These are phyloP conservation scores for Parastagonospora nodorum DNA, from an alignment of 2,329 filamentous ascomycete species.

Conservation along the genomic window DNA sequence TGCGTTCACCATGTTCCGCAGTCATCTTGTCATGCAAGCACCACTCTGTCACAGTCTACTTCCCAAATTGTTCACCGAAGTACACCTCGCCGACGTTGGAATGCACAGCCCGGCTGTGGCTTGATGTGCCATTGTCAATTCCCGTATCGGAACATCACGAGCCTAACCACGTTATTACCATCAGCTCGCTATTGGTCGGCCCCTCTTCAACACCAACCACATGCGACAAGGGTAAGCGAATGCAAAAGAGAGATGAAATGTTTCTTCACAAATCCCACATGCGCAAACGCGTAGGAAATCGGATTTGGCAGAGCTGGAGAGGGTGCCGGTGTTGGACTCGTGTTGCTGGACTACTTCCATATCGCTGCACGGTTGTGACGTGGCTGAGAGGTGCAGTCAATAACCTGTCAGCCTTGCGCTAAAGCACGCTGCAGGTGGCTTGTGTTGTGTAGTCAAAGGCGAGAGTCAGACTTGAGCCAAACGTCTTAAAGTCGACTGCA, in stretches of 20 bases:
- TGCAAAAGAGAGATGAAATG: background rate
- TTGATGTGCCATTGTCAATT: background rate
- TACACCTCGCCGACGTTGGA: background rate
- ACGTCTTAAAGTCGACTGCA: no score
- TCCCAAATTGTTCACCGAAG: slow-evolving; percentile 2
- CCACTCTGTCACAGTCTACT: background rate
- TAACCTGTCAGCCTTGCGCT: background rate
- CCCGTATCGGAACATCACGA: slow-evolving; percentile 1
- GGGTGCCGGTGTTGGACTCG: background rate
- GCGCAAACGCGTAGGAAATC: background rate
- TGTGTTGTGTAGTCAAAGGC: background rate
- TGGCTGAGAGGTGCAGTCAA: background rate
- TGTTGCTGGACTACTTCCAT: background rate
- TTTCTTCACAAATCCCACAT: no score
- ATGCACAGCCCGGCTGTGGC: background rate
- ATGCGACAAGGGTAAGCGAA: slow-evolving; percentile 2
- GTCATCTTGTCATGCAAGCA: background rate
- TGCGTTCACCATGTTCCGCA: background rate
- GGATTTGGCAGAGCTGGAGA: background rate
- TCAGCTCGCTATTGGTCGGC: background rate
- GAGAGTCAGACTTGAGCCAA: no score
- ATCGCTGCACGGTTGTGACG: background rate
- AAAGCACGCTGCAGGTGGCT: background rate
- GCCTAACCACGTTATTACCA: background rate
- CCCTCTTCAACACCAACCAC: background rate